A percentile compares a stretch with the other conserved stretches of the same genome.
Evolutionary conservation across 1,284 basidiomycete genomes (phyloP).

Genomic region (Pseudozyma sp.): DNA sequence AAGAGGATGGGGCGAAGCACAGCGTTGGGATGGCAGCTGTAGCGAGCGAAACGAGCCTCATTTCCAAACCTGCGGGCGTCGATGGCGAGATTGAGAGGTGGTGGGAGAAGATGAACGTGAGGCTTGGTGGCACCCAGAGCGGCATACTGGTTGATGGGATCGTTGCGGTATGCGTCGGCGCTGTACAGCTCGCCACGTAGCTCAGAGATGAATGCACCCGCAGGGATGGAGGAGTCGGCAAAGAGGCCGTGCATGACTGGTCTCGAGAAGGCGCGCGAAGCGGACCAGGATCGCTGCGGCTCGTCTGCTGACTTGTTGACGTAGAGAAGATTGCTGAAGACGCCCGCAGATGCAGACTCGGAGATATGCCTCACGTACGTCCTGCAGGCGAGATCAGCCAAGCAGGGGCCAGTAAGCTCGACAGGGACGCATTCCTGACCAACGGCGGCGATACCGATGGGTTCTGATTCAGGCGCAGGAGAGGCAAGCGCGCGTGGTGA

Average conservation of each 20-base stretch:
- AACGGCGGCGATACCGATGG: constrained; percentile 44
- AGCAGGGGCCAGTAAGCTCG: constrained; percentile 42
- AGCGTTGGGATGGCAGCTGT: constrained; percentile 88
- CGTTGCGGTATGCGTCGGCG: constrained; percentile 67
- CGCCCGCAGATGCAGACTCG: constrained; percentile 59
- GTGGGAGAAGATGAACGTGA: constrained; percentile 83
- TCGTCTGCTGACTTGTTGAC: constrained; percentile 49
- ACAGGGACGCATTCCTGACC: constrained; percentile 63
- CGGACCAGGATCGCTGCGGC: constrained; percentile 69
- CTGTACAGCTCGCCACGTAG: constrained; percentile 68
- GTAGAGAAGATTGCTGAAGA: constrained; percentile 61
- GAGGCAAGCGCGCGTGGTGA: constrained; percentile 24
- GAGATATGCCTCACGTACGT: constrained; percentile 64
- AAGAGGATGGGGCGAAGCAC: constrained; percentile 83
- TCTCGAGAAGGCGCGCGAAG: constrained; percentile 68
- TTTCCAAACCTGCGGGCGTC: constrained; percentile 85
- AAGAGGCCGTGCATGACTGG: constrained; percentile 70
- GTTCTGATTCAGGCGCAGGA: constrained; percentile 10
- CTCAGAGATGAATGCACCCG: constrained; percentile 69
- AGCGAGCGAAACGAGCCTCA: constrained; percentile 80
- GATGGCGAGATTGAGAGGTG: constrained; percentile 82
- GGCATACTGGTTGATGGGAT: constrained; percentile 73
- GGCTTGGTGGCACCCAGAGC: constrained; percentile 73
- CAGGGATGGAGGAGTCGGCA: constrained; percentile 66
- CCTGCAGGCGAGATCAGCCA: constrained; percentile 40